These are phyloP conservation scores for Trichoderma arundinaceum DNA, from an alignment of 2,329 filamentous ascomycete genomes.

Conservation along the genomic window DNA sequence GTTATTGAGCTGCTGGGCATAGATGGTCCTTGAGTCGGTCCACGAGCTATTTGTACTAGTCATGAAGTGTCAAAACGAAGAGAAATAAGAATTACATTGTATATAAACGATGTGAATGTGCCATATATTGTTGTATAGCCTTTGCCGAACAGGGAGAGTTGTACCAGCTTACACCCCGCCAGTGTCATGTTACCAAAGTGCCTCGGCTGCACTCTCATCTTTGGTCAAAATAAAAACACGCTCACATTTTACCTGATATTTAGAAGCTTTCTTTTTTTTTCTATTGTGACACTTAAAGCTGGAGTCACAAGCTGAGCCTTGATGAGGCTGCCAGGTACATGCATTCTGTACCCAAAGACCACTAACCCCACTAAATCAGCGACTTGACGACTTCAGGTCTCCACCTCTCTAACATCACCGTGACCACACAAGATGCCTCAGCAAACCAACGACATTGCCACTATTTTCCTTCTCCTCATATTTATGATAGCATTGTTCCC, in stretches of 20 bases:
- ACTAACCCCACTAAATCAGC: slow-evolving; percentile 29
- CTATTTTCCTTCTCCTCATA: slow-evolving; percentile 55
- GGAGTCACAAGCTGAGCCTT: neutral
- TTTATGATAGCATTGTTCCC: slow-evolving; percentile 58
- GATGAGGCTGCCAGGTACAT: neutral
- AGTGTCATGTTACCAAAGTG: neutral
- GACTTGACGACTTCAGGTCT: slow-evolving; percentile 31
- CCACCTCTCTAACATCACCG: slow-evolving; percentile 39
- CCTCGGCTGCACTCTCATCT: too few relatives aligned
- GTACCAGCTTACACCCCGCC: neutral
- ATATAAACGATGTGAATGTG: slow-evolving; percentile 17
- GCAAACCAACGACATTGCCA: slow-evolving; percentile 47
- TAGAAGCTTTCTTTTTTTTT: too few relatives aligned
- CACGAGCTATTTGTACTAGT: slow-evolving; percentile 26
- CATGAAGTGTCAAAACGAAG: slow-evolving; percentile 16
- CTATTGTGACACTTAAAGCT: fast-evolving
- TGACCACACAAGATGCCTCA: slow-evolving; percentile 46
- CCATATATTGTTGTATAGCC: neutral
- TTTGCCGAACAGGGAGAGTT: neutral
- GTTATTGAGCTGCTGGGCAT: slow-evolving; percentile 9
- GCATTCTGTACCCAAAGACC: neutral
- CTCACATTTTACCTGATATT: too few relatives aligned
- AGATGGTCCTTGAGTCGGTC: slow-evolving; percentile 15
- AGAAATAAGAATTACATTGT: slow-evolving; percentile 24
- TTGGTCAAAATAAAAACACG: too few relatives aligned